These are phyloP conservation scores for Fusarium pininemorale DNA, from an alignment of 2,329 filamentous ascomycete species.

Conservation along the genomic window DNA sequence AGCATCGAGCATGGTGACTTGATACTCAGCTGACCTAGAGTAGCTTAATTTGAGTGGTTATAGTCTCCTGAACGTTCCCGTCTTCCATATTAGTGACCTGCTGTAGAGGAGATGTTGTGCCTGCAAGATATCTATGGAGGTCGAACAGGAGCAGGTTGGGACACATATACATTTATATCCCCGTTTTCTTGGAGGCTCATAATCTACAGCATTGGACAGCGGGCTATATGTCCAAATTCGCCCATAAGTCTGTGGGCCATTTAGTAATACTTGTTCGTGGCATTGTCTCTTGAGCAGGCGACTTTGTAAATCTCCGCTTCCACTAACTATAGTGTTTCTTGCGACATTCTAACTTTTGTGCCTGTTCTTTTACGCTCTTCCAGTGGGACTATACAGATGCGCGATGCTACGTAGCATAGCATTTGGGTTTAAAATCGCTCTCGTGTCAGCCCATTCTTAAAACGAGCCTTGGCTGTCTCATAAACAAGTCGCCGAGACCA, in stretches of 20 bases:
- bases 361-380: not conserved
- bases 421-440: not conserved
- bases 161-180: not conserved
- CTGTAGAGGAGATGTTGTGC: not conserved
- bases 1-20: constrained; percentile 7
- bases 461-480: not conserved
- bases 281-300: not conserved
- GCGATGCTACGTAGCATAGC: constrained; percentile 18
- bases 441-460: constrained; percentile 10
- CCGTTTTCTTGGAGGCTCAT: not conserved
- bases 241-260: not conserved
- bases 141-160: not conserved
- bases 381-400: not conserved
- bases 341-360: not conserved
- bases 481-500: not conserved
- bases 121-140: not conserved
- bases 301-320: not conserved
- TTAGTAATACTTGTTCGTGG: not conserved
- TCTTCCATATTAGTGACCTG: not conserved
- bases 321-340: not conserved
- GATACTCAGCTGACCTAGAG: constrained; percentile 22
- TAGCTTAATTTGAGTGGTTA: constrained; percentile 39
- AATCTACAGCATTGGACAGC: not conserved
- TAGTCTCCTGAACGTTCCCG: constrained; percentile 15
- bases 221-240: not conserved